These are phyloP conservation scores for Nakazawaea anatomiae DNA, from an alignment of 805 yeast genomes.

Conservation along the genomic window DNA sequence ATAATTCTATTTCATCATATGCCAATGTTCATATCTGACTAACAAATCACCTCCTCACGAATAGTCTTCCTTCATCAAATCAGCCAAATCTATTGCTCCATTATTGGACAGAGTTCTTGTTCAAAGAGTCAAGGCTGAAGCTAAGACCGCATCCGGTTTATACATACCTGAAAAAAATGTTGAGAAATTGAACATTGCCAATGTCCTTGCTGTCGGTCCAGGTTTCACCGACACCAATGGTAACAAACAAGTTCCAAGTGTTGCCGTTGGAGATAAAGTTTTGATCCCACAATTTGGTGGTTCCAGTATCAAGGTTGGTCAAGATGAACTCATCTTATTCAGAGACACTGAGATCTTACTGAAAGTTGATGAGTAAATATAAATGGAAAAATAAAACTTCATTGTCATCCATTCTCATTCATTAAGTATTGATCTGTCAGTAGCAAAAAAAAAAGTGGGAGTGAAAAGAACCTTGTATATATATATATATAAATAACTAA, in stretches of 20 bases:
- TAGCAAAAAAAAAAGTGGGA: too few relatives aligned
- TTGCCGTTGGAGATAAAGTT: slow-evolving; percentile 87
- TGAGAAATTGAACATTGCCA: slow-evolving; percentile 88
- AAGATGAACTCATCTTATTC: slow-evolving; percentile 75
- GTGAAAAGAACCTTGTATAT: not conserved
- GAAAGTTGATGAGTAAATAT: slow-evolving; percentile 60
- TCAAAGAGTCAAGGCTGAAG: slow-evolving; percentile 87
- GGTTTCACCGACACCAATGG: slow-evolving; percentile 80
- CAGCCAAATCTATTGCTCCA: slow-evolving; percentile 85
- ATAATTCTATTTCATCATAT: not conserved
- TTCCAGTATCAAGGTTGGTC: slow-evolving; percentile 78
- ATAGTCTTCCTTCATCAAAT: slow-evolving; percentile 63
- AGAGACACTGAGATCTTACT: slow-evolving; percentile 95
- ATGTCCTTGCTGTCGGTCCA: slow-evolving; percentile 93
- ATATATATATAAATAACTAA: slow-evolving; percentile 1
- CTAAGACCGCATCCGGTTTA: slow-evolving; percentile 89
- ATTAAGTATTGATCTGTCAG: too few relatives aligned
- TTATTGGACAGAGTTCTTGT: slow-evolving; percentile 94
- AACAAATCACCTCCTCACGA: too few relatives aligned
- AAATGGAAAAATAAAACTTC: too few relatives aligned
- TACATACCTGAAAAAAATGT: slow-evolving; percentile 95
- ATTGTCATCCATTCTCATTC: too few relatives aligned
- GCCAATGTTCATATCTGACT: not conserved
- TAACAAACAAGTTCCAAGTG: slow-evolving; percentile 63
- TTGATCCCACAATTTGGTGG: slow-evolving; percentile 96